A percentile compares a stretch with the other conserved stretches of the same genome.
Conservation (phyloP, 305 asterid genomes). For the Plantago lanceolata region DNA sequence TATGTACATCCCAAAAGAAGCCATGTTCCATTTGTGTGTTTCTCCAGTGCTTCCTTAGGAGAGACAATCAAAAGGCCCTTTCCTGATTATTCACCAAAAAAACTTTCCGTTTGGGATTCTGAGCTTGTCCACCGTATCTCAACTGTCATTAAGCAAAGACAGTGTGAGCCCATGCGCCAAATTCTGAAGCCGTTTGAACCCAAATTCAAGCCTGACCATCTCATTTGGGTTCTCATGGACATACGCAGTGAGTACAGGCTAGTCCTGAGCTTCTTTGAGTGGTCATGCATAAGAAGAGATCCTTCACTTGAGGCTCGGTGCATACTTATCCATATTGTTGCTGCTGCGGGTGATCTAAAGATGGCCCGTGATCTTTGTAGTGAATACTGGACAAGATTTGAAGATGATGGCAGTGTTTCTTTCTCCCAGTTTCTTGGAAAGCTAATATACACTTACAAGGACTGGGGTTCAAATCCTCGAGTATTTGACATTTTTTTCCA, state of each 20-base stretch:
- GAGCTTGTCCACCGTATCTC: conserved; percentile 65
- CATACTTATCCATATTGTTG: conserved; percentile 68
- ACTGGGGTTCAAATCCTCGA: conserved; percentile 78
- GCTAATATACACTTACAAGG: conserved; percentile 72
- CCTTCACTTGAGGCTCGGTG: conserved; percentile 87
- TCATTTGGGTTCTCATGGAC: conserved; percentile 82
- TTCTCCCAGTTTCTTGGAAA: conserved; percentile 60
- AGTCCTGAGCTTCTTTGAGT: conserved; percentile 59
- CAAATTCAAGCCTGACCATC: conserved; percentile 67
- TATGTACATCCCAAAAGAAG: conserved; percentile 28
- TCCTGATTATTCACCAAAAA: conserved; percentile 80
- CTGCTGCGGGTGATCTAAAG: conserved; percentile 50
- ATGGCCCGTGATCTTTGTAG: conserved; percentile 42
- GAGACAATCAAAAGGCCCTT: conserved; percentile 47
- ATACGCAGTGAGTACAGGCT: conserved; percentile 60
- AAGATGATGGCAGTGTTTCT: conserved; percentile 33
- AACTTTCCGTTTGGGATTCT: conserved; percentile 65
- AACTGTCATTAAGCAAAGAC: conserved; percentile 65
- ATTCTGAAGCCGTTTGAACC: conserved; percentile 65
- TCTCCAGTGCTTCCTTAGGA: conserved; percentile 33
- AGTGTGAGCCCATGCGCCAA: conserved; percentile 48
- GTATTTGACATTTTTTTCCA: conserved; percentile 80
- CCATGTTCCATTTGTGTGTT: conserved; percentile 28
- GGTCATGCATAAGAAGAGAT: conserved; percentile 64
- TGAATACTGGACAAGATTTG: conserved; percentile 49